A percentile compares a stretch with the other conserved stretches of the same genome.
Evolutionary conservation across 2,329 filamentous ascomycete genomes (phyloP).

Genomic region (Aplosporella prunicola): DNA sequence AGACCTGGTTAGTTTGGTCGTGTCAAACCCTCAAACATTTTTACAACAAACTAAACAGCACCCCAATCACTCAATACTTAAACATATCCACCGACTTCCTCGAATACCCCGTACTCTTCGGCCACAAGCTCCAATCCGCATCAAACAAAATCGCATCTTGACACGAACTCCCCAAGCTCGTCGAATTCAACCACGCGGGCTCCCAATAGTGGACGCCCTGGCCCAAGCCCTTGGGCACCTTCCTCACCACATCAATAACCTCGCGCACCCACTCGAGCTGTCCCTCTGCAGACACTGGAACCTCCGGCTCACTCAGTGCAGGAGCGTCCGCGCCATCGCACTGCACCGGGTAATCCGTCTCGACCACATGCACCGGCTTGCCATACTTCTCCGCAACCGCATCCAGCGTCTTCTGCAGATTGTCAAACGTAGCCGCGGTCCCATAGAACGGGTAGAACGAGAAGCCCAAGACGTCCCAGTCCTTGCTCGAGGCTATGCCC

Average conservation of each 20-base stretch:
- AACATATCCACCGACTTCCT: conserved; percentile 45
- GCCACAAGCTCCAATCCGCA: conserved; percentile 58
- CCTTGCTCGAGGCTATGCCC: conserved; percentile 41
- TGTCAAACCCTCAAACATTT: too few species aligned
- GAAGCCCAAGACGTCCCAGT: conserved; percentile 64
- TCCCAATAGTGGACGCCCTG: conserved; percentile 64
- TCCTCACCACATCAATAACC: conserved; percentile 48
- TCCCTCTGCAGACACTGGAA: conserved; percentile 54
- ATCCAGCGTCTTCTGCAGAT: conserved; percentile 45
- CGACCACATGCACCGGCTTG: conserved; percentile 58
- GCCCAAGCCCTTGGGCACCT: conserved; percentile 40
- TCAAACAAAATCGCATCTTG: conserved; percentile 26
- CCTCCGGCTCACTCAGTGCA: conserved; percentile 48
- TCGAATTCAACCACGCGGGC: conserved; percentile 60
- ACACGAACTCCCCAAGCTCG: conserved; percentile 46
- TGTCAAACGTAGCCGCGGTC: conserved; percentile 47
- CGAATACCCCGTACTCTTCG: conserved; percentile 43
- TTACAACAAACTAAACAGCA: too few species aligned
- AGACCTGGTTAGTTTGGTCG: too few species aligned
- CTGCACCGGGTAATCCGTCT: conserved; percentile 59
- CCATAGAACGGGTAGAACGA: conserved; percentile 68
- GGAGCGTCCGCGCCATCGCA: conserved; percentile 43
- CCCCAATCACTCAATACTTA: too few species aligned
- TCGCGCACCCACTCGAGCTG: conserved; percentile 53
- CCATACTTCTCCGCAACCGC: conserved; percentile 53